phyloP scores from a whole-genome alignment of 306 rosid species.

The Purshia tridentata region DNA sequence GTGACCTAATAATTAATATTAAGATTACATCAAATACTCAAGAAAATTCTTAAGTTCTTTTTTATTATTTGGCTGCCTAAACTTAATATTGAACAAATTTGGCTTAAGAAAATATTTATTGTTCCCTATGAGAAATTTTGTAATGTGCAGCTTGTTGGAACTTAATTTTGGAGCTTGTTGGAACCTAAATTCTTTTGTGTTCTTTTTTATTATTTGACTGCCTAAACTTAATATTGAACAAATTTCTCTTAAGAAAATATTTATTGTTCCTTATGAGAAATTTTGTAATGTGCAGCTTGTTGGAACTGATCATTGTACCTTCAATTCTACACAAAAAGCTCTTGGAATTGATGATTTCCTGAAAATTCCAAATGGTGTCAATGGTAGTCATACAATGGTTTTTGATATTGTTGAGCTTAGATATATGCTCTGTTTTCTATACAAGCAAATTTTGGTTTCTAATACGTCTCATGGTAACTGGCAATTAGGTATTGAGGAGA shows the following conservation, averaged over 20 bases:
- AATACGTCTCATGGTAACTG: conserved; percentile 26
- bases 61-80: neutral
- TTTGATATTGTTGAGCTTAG: neutral
- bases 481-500: conserved; percentile 81
- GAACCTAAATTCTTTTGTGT: neutral
- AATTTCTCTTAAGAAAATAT: neutral
- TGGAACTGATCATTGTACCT: conserved; percentile 86
- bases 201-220: conserved; percentile 3
- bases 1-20: neutral
- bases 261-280: neutral
- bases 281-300: conserved; percentile 70
- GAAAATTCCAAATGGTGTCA: conserved; percentile 91
- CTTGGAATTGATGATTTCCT: conserved; percentile 85
- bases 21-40: neutral
- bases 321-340: conserved; percentile 86
- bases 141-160: no score
- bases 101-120: neutral
- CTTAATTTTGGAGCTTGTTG: no score
- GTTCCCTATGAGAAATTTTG: no score
- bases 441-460: conserved; percentile 16
- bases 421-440: neutral
- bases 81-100: neutral
- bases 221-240: neutral
- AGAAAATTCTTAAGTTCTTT: conserved; percentile 12
- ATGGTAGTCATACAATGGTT: conserved; percentile 56